Percentiles rank a stretch among this genome's conserved stretches.
These are phyloP conservation scores for Aspergillus fumigatiaffinis DNA, from an alignment of 2,329 filamentous ascomycete genomes.

Conservation along the genomic window DNA sequence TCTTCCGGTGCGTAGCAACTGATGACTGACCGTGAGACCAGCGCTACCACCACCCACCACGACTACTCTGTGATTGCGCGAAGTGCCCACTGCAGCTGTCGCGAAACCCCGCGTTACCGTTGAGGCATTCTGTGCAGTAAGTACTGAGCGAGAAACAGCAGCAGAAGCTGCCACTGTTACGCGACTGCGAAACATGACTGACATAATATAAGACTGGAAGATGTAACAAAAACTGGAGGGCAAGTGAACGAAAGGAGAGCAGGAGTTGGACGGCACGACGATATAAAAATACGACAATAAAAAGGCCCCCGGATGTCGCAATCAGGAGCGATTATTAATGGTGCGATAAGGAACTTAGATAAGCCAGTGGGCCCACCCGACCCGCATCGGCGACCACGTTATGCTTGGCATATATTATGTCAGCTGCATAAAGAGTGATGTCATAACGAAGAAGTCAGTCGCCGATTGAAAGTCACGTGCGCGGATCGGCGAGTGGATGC, in stretches of 20 bases:
- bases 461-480: not conserved
- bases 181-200: constrained; percentile 25
- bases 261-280: not conserved
- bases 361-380: not conserved
- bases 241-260: not conserved
- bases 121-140: not conserved
- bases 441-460: not conserved
- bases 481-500: not conserved
- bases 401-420: not conserved
- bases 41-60: constrained; percentile 65
- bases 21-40: constrained; percentile 63
- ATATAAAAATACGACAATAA: not conserved
- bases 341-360: not conserved
- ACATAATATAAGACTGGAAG: not conserved
- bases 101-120: constrained; percentile 18
- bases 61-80: constrained; percentile 58
- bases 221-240: not conserved
- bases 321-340: not conserved
- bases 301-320: not conserved
- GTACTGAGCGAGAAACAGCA: constrained; percentile 15
- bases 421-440: not conserved
- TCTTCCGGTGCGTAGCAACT: constrained; percentile 58
- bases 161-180: constrained; percentile 20
- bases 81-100: constrained; percentile 34
- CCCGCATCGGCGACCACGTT: too few relatives aligned